These are phyloP conservation scores for Neurospora sp. DNA, from an alignment of 495 filamentous ascomycete genomes.

Conservation along the genomic window DNA sequence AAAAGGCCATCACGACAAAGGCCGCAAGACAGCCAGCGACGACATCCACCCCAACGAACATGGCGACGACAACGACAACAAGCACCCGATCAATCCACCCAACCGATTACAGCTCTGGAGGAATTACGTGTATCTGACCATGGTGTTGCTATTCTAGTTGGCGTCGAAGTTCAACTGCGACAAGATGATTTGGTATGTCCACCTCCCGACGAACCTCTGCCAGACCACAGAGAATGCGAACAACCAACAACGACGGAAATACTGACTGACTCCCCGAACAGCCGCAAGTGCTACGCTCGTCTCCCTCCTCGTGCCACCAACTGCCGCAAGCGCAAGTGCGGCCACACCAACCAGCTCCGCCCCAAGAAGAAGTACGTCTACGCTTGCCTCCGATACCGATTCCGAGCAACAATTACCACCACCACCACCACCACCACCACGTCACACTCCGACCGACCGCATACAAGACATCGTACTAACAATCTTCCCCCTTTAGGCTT, in stretches of 20 bases:
- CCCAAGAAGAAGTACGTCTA: slow-evolving; percentile 87
- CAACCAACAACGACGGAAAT: background rate
- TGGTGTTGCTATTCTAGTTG: slow-evolving; percentile 22
- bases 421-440: background rate
- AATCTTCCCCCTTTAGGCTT: background rate
- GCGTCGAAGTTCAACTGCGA: slow-evolving; percentile 99
- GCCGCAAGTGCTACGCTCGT: slow-evolving; percentile 98
- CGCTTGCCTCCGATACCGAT: background rate
- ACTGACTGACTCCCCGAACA: background rate
- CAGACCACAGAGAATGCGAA: rapidly evolving
- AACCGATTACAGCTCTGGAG: background rate
- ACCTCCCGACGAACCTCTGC: background rate
- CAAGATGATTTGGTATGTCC: slow-evolving; percentile 76
- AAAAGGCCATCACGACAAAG: background rate
- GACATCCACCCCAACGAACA: background rate
- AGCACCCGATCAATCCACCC: background rate
- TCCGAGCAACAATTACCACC: background rate
- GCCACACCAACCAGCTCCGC: slow-evolving; percentile 98
- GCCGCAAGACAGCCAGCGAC: background rate
- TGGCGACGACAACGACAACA: background rate
- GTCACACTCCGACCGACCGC: background rate
- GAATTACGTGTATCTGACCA: background rate
- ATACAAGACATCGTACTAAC: background rate
- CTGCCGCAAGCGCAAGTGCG: slow-evolving; percentile 99
- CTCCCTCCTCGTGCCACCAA: slow-evolving; percentile 97